Percentiles rank a stretch among this genome's conserved stretches.
Evolutionary conservation across 2,329 filamentous ascomycete genomes (phyloP).

Genomic region (Fusarium clavum): DNA sequence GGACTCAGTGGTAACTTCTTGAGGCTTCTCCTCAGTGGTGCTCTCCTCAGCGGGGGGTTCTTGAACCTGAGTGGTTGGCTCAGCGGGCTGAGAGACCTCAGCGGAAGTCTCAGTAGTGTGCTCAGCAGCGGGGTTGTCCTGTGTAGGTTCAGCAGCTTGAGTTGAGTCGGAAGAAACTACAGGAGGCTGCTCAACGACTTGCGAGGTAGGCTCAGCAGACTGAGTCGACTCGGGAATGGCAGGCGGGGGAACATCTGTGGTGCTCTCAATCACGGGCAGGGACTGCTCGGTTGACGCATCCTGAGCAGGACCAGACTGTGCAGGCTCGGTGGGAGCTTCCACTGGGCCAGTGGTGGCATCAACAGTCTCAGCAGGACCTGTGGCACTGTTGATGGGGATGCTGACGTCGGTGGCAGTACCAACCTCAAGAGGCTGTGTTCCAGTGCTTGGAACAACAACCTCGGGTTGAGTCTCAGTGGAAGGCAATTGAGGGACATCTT

Average conservation of each 20-base stretch:
- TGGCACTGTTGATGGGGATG: not conserved
- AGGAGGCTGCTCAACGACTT: not conserved
- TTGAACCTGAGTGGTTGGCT: not conserved
- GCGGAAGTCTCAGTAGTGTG: not conserved
- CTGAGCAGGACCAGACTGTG: not conserved
- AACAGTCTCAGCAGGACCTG: not conserved
- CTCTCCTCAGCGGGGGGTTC: accelerated
- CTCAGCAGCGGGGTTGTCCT: not conserved
- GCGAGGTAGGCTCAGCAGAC: not conserved
- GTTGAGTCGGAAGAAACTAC: not conserved
- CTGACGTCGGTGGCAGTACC: not conserved
- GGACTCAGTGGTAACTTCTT: not conserved
- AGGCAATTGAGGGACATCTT: not conserved
- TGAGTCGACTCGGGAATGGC: not conserved
- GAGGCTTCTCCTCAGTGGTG: not conserved
- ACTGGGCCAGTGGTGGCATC: not conserved
- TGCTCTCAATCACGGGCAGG: not conserved
- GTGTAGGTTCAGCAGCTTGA: not conserved
- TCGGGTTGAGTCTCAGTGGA: not conserved
- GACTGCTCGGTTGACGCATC: not conserved
- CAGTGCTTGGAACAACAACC: not conserved
- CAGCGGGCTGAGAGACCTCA: not conserved
- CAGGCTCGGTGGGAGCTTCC: not conserved
- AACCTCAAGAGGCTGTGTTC: not conserved
- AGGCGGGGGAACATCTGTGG: not conserved